Evolutionary conservation across 129 eudicot genomes (phyloP).

Genomic region (Pittosporum tobira): DNA sequence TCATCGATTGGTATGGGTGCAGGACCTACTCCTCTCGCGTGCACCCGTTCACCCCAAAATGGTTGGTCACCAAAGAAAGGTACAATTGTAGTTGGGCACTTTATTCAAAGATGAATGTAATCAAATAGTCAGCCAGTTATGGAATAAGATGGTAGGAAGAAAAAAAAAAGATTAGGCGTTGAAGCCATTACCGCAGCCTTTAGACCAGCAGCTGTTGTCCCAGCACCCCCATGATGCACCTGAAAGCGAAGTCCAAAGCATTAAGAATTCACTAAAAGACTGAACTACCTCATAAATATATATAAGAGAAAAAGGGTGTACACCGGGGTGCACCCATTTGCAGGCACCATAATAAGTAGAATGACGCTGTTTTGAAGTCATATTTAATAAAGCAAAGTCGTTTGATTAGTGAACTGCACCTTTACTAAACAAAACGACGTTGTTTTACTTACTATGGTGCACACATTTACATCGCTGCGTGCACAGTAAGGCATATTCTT

Average conservation of each 20-base stretch:
- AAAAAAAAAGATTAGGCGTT: neutral
- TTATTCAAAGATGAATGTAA: slow-evolving; percentile 15
- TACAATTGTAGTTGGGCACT: slow-evolving; percentile 94
- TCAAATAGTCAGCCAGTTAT: neutral
- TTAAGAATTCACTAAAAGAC: slow-evolving; percentile 1
- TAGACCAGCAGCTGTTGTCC: slow-evolving; percentile 99
- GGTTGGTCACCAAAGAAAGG: slow-evolving; percentile 99
- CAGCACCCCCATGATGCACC: slow-evolving; percentile 99
- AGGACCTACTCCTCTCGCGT: slow-evolving; percentile 91
- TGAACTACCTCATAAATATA: no score
- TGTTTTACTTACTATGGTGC: no score
- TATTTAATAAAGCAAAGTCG: no score
- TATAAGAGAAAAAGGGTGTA: no score
- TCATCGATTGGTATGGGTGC: slow-evolving; percentile 79
- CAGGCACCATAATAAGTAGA: no score
- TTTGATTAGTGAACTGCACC: no score
- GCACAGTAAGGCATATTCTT: no score
- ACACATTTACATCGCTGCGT: no score
- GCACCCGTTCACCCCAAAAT: slow-evolving; percentile 96
- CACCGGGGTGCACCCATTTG: no score
- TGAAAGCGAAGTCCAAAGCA: slow-evolving; percentile 15
- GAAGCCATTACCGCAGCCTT: slow-evolving; percentile 68
- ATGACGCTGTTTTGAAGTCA: no score
- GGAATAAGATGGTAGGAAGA: neutral
- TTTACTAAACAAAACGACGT: no score